Base-by-base conservation (phyloP, 805 yeast genomes). In the Teunomyces lycoperdinae region DNA sequence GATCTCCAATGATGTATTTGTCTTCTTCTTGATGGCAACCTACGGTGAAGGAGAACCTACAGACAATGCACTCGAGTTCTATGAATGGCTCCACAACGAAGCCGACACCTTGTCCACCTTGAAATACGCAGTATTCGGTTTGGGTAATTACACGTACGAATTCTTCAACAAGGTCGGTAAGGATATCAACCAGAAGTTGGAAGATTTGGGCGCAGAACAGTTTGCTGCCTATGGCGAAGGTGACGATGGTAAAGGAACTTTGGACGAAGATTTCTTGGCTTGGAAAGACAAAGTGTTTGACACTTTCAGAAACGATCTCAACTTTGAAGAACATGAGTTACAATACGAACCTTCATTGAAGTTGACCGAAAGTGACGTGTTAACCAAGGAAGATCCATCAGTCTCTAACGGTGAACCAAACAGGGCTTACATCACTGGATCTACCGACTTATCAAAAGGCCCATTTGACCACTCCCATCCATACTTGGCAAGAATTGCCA, bases 11-110 rank as follows among this genome's bases (percentile, higher is more conserved):
- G 79, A 79, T 50, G 72, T 80, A 46, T 82, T 89, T 52, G 66
- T 71, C 27, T 69, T 72, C 49, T 85, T 92, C 60, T 77, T 92
- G 62, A 75, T 90, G 71, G 94, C 98, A 29, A 89, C 97, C 9
- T 94, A 94, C 60, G 99, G 99, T 58, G 99, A 92, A 71, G 99
- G 99, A 63, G 99, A 92, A 66, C 96, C 96, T 57, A 92, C 99
- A 10, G 99, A 92, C 66, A 88, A 89, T 58, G 94, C 97, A n/a
- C 79, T 80, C 36, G 83, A 81, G 33, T 89, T 94, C 64, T 83
- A 81, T 62, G 86, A 84, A 49, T 82, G 72, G 61, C 77, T 91
- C 59, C 79, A 82, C 30, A 67, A 74, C 46, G 80, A 77, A 44
- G 78, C 71, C 36, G 80, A 77, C 50, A 67, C 68, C 45, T 73